Base-by-base conservation (phyloP, 768 basidiomycete species). In the Crucibulum laeve region DNA sequence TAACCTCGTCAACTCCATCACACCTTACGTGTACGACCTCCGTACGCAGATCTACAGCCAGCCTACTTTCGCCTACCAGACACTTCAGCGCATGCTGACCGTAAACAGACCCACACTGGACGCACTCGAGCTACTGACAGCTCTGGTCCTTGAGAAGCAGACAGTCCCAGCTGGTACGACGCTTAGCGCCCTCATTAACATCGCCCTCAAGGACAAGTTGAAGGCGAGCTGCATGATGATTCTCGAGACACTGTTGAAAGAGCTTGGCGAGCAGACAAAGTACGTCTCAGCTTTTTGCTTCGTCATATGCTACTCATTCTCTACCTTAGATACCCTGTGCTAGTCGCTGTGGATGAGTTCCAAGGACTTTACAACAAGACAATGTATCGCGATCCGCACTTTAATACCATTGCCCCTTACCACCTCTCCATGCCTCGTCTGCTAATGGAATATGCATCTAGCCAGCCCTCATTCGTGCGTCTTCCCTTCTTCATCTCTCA, bases 311-410 rank as follows among this genome's bases (percentile, higher is more conserved):
- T 30, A 25, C 7, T 25, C 17, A 11, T 40, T 22, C 10, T 13
- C 7, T 10, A 25, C 2, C 38, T 7, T 46, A 92, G 90, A 34
- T 68, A 72, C 53, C 91, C 91, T 0, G 85, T 95, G 2, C 58
- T 96, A 4, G 65, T 94, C 23, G 92, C 91, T 0, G 70, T 94
- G 1, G 93, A 96, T 51, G 92, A 95, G 53, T 80, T 90, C 59
- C 93, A 95, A 60, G 74, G 88, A 0, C 61, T 96, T 19, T 91
- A 88, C 54, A 69, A 76, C 56, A 65, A 69, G 36, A 79, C 85
- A 0, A 56, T 65, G 21, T 94, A 94, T 64, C 77, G 80, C 19
- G 82, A 89, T 45, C 86, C 87, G 10, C 79, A 82, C 33, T 90
- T 82, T 62, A 67, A 69, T 5, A 55, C 68, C 7, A 79, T 95